These are phyloP conservation scores for Graphilbum fragrans DNA, from an alignment of 2,329 filamentous ascomycete genomes.

Conservation along the genomic window DNA sequence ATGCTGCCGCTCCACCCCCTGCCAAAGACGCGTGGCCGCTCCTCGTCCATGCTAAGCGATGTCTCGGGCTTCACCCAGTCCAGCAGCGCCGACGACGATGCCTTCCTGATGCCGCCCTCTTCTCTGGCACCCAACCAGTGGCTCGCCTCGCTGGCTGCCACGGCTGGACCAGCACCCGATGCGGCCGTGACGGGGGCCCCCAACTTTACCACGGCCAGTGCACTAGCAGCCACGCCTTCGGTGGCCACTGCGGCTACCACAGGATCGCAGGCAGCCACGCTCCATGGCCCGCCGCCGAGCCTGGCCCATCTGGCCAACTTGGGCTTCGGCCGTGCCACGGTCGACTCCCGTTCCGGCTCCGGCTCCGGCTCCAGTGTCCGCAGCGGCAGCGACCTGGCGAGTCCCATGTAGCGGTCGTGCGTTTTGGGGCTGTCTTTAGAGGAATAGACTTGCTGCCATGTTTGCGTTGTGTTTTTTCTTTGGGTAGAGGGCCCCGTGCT, in stretches of 20 bases:
- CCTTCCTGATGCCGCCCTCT: slow-evolving; percentile 13
- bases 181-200: not conserved
- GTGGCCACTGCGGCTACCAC: no score
- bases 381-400: slow-evolving; percentile 39
- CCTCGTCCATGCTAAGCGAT: slow-evolving; percentile 55
- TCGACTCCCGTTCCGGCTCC: slow-evolving; percentile 16
- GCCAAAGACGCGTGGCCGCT: slow-evolving; percentile 39
- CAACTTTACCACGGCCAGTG: no score
- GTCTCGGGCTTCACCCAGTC: slow-evolving; percentile 56
- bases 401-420: slow-evolving; percentile 21
- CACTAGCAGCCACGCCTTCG: no score
- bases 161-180: not conserved
- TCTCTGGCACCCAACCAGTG: slow-evolving; percentile 9
- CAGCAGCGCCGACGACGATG: slow-evolving; percentile 37
- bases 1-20: not conserved
- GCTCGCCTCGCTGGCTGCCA: slow-evolving; percentile 6
- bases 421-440: no score
- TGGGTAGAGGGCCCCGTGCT: no score
- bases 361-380: slow-evolving; percentile 21
- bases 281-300: slow-evolving; percentile 13
- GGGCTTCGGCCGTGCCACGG: slow-evolving; percentile 7
- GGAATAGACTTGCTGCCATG: no score
- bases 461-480: no score
- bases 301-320: no score
- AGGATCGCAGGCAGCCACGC: slow-evolving; percentile 6